Base-by-base conservation (phyloP, 495 filamentous ascomycete genomes). In the Hypoxylon trugodes region DNA sequence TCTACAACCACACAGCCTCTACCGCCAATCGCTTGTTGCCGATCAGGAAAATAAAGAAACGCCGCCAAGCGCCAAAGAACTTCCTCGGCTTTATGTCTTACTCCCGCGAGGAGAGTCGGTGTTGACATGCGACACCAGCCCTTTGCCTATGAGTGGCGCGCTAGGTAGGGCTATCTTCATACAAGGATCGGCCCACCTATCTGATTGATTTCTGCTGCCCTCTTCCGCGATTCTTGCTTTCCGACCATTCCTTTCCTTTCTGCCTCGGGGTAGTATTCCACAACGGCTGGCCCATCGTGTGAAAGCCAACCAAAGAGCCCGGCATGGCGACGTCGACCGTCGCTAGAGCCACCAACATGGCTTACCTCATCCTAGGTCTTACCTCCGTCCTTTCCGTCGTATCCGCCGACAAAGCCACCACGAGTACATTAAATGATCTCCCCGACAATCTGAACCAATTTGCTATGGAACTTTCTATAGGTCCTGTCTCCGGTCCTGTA, bases 251-350 rank as follows among this genome's bases (percentile, higher is more conserved):
- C 38, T 49, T 49, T 25, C 33, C 55, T 55, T 49, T 46, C 13
- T 51, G 28, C 38, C 36, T 54, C 64, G 4, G 41, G 41, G 38
- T 41, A 50, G 35, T 45, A 49, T 54, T 52, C 56, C 71, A 59
- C 61, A 65, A 65, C 66, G 61, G 63, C 54, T 59, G 61, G 58
- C 26, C 43, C 22, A 65, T 63, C 60, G 60, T 68, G 65, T 64
- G 45, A 60, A 68, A 60, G 46, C 40, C 43, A 37, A 49, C 48
- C n/a, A n/a, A 58, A 68, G 36, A 46, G 53, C 52, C 57, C 57
- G 65, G 59, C 60, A 73, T 68, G 72, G 73, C 76, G 74, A 75
- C 70, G 73, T 78, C 73, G 69, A 79, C 71, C 74, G 73, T 76
- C 61, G 69, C 72, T 63, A 56, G 64, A 63, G 59, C 69, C 64